Evolutionary conservation across 805 yeast genomes (phyloP).

Genomic region (Starmera quercuum): DNA sequence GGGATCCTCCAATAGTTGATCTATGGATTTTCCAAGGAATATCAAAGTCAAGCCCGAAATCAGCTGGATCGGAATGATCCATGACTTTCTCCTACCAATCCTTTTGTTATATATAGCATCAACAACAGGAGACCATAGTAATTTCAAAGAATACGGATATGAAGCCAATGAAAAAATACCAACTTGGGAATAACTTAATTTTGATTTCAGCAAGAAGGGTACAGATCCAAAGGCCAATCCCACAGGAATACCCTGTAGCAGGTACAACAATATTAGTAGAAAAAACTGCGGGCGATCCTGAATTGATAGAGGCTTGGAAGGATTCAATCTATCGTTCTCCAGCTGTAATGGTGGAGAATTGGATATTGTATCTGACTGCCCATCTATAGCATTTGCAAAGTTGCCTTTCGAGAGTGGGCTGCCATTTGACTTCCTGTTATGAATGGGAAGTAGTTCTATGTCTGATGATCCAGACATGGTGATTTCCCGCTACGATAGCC

Average conservation of each 20-base stretch:
- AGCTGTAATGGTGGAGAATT: background rate
- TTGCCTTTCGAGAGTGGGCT: constrained; percentile 4
- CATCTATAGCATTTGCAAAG: background rate
- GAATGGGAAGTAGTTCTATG: constrained; percentile 14
- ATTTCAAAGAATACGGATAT: constrained; percentile 88
- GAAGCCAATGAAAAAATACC: constrained; percentile 89
- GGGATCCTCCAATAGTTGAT: constrained; percentile 41
- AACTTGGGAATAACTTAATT: constrained; percentile 78
- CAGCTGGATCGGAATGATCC: constrained; percentile 92
- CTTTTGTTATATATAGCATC: constrained; percentile 68
- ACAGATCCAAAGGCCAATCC: constrained; percentile 93
- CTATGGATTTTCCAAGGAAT: constrained; percentile 53
- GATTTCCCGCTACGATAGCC: too few relatives aligned
- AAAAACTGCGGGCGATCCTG: constrained; percentile 70
- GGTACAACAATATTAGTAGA: constrained; percentile 64
- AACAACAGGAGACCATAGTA: constrained; percentile 93
- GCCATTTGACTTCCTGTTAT: constrained; percentile 10
- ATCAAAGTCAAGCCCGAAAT: constrained; percentile 67
- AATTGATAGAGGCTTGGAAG: constrained; percentile 17
- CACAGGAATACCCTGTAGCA: constrained; percentile 94
- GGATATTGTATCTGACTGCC: background rate
- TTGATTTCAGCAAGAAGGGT: constrained; percentile 81
- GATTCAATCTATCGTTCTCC: background rate
- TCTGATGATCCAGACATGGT: constrained; percentile 2
- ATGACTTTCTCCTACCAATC: constrained; percentile 79